Percentiles rank a stretch among this genome's conserved stretches.
phyloP scores from a whole-genome alignment of 1,284 basidiomycete species.

The Puccinia polysora region DNA sequence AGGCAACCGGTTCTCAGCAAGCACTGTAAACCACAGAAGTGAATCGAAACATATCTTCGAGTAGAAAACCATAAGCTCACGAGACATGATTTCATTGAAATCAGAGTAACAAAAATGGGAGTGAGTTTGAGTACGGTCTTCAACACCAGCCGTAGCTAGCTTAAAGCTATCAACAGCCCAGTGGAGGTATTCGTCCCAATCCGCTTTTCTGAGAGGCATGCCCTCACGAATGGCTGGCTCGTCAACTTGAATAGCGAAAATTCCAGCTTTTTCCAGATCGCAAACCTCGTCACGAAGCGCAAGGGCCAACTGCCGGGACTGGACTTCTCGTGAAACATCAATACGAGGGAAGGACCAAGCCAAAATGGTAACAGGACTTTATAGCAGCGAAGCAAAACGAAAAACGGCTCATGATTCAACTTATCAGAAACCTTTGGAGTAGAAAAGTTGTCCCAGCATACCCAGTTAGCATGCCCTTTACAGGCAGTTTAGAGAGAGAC shows the following conservation, averaged over 20 bases:
- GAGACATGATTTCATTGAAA: slow-evolving; percentile 47
- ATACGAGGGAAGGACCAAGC: slow-evolving; percentile 99
- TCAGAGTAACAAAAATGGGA: slow-evolving; percentile 97
- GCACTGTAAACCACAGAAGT: neutral
- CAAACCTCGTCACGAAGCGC: slow-evolving; percentile 97
- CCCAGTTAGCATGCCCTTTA: slow-evolving; percentile 84
- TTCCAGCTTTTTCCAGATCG: slow-evolving; percentile 95
- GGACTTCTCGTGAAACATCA: slow-evolving; percentile 90
- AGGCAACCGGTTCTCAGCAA: slow-evolving; percentile 58
- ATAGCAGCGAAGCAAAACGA: neutral
- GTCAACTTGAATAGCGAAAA: slow-evolving; percentile 97
- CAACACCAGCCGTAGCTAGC: slow-evolving; percentile 87
- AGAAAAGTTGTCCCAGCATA: neutral
- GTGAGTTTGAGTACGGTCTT: slow-evolving; percentile 86
- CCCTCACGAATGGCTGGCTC: slow-evolving; percentile 99
- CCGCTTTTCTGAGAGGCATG: slow-evolving; percentile 81
- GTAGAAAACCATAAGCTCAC: slow-evolving; percentile 3
- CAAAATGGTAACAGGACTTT: slow-evolving; percentile 65
- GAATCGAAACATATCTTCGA: neutral
- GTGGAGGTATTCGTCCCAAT: slow-evolving; percentile 89
- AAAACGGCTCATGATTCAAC: neutral
- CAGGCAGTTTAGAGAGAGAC: slow-evolving; percentile 84
- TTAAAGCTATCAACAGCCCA: slow-evolving; percentile 99
- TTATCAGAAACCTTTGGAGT: neutral
- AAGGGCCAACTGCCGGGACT: slow-evolving; percentile 97